phyloP scores from a whole-genome alignment of 2,329 filamentous ascomycete species.

The Aspergillus sp. region DNA sequence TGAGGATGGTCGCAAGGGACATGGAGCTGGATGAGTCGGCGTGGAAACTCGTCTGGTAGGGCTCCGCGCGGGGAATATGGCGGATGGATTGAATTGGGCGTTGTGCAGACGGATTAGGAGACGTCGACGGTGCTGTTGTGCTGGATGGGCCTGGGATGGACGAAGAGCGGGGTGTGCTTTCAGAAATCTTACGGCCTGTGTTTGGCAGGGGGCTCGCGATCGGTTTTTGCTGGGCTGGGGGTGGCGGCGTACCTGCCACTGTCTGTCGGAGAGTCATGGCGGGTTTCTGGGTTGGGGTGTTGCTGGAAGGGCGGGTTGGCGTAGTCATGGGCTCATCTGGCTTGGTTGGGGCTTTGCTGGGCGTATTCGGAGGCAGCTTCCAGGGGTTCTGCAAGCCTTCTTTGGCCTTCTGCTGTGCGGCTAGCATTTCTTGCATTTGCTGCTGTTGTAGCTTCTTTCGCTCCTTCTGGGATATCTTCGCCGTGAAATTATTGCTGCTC shows the following conservation, averaged over 20 bases:
- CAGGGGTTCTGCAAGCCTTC: conserved; percentile 54
- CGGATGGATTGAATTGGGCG: conserved; percentile 44
- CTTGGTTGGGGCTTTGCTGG: conserved; percentile 13
- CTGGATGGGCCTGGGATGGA: conserved; percentile 19
- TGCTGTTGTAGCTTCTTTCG: conserved; percentile 78
- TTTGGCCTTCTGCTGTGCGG: conserved; percentile 33
- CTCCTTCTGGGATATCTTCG: conserved; percentile 86
- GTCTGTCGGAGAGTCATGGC: conserved; percentile 63
- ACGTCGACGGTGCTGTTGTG: conserved; percentile 39
- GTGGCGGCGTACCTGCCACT: conserved; percentile 46
- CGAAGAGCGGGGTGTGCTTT: conserved; percentile 12
- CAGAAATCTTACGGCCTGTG: conserved; percentile 39
- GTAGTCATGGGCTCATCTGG: background rate
- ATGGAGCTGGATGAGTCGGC: conserved; percentile 64
- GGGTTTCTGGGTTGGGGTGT: conserved; percentile 32
- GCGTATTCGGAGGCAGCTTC: conserved; percentile 49
- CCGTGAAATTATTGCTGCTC: conserved; percentile 37
- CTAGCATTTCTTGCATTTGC: conserved; percentile 48
- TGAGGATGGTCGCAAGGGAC: conserved; percentile 84
- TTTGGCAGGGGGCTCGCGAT: conserved; percentile 43
- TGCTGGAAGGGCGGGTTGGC: background rate
- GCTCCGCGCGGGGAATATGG: conserved; percentile 45
- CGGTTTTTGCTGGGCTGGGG: conserved; percentile 19
- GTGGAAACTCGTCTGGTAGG: conserved; percentile 22
- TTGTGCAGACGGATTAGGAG: conserved; percentile 20